These are phyloP conservation scores for Helianthus annuus DNA, from an alignment of 129 eudicot species.

Conservation along the genomic window HanXRQr2.0-SUNRISE NC_035434.2:158199809-158200308, in stretches of 20 bases:
- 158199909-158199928: slow-evolving; percentile 28
- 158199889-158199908: slow-evolving; percentile 17
- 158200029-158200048: neutral
- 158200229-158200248: too few species aligned
- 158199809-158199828: slow-evolving; percentile 28
- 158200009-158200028: neutral
- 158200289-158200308: neutral
- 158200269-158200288: too few species aligned
- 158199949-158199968: neutral
- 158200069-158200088: too few species aligned
- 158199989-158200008: neutral
- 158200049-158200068: too few species aligned
- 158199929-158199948: slow-evolving; percentile 14
- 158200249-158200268: too few species aligned
- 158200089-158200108: too few species aligned
- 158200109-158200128: too few species aligned
- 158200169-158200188: too few species aligned
- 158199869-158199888: slow-evolving; percentile 34
- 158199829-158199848: neutral
- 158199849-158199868: slow-evolving; percentile 32
- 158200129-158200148: too few species aligned
- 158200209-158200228: too few species aligned
- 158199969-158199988: slow-evolving; percentile 7
- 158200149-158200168: too few species aligned
- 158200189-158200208: too few species aligned